phyloP scores from a whole-genome alignment of 495 filamentous ascomycete species.

The Trichoderma reesei region DNA sequence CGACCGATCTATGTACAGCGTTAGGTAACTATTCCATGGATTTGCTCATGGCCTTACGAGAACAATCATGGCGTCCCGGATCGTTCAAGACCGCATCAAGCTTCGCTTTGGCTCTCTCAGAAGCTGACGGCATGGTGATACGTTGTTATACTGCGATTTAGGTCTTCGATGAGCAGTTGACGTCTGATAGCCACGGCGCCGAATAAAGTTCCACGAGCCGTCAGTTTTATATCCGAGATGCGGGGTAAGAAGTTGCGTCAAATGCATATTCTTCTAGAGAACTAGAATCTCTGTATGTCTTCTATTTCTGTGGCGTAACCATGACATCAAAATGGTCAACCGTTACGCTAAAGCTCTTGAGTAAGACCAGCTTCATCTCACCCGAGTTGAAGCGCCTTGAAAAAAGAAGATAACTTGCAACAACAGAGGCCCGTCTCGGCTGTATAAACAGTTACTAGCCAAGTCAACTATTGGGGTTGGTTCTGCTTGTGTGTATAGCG shows the following conservation, averaged over 20 bases:
- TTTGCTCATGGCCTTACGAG: not conserved
- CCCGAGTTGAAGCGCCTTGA: too few species aligned
- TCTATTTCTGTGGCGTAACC: not conserved
- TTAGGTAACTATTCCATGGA: not conserved
- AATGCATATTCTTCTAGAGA: not conserved
- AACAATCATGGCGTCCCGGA: not conserved
- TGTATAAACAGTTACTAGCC: too few species aligned
- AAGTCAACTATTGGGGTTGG: too few species aligned
- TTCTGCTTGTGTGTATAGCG: too few species aligned
- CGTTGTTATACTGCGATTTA: not conserved
- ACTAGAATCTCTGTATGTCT: not conserved
- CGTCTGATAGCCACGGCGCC: not conserved
- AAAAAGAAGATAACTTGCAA: too few species aligned
- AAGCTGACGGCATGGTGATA: not conserved
- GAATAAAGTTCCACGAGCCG: not conserved
- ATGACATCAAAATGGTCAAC: not conserved
- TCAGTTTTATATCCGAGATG: not conserved
- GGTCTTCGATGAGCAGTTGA: not conserved
- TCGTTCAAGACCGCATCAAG: constrained; percentile 3
- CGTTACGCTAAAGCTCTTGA: not conserved
- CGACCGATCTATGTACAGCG: not conserved
- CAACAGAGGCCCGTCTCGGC: too few species aligned
- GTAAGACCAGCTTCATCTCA: too few species aligned
- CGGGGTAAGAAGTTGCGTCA: not conserved
- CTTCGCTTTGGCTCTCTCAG: not conserved